A percentile compares a stretch with the other conserved stretches of the same genome.
Conservation (phyloP, 257 asterid species). For the Datura wrightii region DNA sequence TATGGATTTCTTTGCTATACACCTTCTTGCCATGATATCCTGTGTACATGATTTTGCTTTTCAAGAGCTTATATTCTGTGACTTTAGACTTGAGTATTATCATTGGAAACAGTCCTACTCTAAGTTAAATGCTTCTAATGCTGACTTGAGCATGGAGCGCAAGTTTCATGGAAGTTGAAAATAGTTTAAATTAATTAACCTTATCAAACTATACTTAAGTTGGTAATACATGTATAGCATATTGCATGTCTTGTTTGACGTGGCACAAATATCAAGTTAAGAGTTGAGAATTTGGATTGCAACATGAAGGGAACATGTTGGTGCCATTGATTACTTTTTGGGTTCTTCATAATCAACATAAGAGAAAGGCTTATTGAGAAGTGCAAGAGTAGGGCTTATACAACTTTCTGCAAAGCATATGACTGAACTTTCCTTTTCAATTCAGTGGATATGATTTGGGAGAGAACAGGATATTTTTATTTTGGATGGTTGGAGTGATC, state of each 20-base stretch:
- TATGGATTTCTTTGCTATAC: slow-evolving; percentile 3
- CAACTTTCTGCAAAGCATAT: slow-evolving; percentile 5
- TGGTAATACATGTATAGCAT: slow-evolving; percentile 5
- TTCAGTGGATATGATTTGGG: slow-evolving; percentile 11
- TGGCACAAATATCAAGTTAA: neutral
- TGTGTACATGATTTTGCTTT: neutral
- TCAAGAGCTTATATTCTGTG: neutral
- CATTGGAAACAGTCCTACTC: neutral
- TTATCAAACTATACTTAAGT: neutral
- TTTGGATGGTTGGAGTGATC: slow-evolving; percentile 26
- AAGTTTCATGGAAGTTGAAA: slow-evolving; percentile 14
- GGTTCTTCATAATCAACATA: slow-evolving; percentile 12
- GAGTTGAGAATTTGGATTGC: neutral
- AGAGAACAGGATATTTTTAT: neutral
- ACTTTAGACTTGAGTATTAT: neutral
- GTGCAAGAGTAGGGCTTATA: neutral
- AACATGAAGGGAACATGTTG: slow-evolving; percentile 10
- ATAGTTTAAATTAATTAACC: neutral
- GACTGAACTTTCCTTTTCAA: neutral
- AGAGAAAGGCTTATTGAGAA: neutral
- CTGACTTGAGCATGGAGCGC: neutral
- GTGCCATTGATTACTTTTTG: neutral
- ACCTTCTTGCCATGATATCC: neutral
- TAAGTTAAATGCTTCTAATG: neutral
- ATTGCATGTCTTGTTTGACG: slow-evolving; percentile 7